phyloP scores from a whole-genome alignment of 257 asterid genomes.

The Salvia miltiorrhiza region DNA sequence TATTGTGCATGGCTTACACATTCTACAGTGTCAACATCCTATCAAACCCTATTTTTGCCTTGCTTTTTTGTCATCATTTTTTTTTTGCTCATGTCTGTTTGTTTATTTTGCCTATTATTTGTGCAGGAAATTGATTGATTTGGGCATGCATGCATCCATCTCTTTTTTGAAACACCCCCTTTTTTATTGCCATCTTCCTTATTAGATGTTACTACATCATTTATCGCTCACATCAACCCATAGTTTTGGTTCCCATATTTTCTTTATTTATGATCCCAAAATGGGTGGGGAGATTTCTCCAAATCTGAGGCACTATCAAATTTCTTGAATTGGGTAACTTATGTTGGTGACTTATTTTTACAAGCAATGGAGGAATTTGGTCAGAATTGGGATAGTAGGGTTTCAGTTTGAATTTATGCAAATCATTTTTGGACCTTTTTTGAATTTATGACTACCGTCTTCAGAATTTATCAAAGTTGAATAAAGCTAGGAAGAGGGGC shows the following conservation, averaged over 20 bases:
- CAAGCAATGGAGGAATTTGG: background rate
- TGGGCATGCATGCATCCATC: constrained; percentile 45
- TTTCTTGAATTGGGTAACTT: constrained; percentile 22
- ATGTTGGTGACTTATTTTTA: constrained; percentile 6
- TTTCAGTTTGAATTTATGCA: background rate
- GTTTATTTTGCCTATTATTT: constrained; percentile 5
- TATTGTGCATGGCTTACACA: background rate
- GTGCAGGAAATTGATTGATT: constrained; percentile 32
- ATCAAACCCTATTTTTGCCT: constrained; percentile 33
- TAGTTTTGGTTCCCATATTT: constrained; percentile 24
- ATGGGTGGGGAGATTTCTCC: constrained; percentile 32
- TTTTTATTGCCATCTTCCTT: constrained; percentile 20
- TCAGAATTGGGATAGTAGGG: background rate
- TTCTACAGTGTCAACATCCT: constrained; percentile 56
- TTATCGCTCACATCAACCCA: constrained; percentile 31
- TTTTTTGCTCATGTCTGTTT: constrained; percentile 11
- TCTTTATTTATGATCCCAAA: constrained; percentile 30
- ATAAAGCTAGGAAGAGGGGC: background rate
- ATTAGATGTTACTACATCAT: constrained; percentile 14
- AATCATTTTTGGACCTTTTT: background rate
- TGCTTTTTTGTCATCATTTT: constrained; percentile 6
- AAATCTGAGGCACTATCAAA: constrained; percentile 32
- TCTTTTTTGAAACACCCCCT: constrained; percentile 9
- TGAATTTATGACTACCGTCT: background rate
- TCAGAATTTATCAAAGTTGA: background rate